Percentiles rank a stretch among this genome's conserved stretches.
Evolutionary conservation across 2,329 filamentous ascomycete genomes (phyloP).

Genomic region (Aspergillus caelatus): DNA sequence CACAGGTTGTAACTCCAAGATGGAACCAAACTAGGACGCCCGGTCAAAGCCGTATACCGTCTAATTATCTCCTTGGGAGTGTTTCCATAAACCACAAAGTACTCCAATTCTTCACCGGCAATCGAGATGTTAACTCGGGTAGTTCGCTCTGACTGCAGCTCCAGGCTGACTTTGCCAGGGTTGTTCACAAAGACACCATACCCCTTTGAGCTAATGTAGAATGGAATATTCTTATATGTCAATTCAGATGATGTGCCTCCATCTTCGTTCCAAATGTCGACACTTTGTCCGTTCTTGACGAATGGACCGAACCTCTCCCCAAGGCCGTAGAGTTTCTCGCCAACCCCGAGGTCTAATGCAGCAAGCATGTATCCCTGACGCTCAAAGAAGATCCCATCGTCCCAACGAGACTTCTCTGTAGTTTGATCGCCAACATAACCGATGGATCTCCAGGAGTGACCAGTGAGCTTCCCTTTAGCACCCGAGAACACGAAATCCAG

Average conservation of each 20-base stretch:
- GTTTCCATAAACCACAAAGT: constrained; percentile 72
- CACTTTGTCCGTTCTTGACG: constrained; percentile 72
- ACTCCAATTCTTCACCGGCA: constrained; percentile 70
- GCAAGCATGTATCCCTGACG: constrained; percentile 44
- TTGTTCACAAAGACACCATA: constrained; percentile 78
- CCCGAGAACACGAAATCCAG: constrained; percentile 33
- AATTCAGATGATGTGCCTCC: constrained; percentile 48
- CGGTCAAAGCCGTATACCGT: constrained; percentile 69
- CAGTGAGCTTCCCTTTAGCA: constrained; percentile 34
- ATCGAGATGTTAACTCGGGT: constrained; percentile 71
- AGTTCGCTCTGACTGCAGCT: constrained; percentile 74
- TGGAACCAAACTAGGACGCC: constrained; percentile 65
- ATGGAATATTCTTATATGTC: constrained; percentile 46
- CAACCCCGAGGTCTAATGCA: constrained; percentile 45
- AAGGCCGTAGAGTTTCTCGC: constrained; percentile 72
- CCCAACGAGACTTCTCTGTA: constrained; percentile 33
- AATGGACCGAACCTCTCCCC: constrained; percentile 77
- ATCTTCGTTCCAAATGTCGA: constrained; percentile 66
- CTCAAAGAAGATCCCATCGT: constrained; percentile 42
- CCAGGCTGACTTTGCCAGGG: constrained; percentile 69
- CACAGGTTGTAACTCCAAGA: constrained; percentile 77
- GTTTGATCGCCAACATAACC: constrained; percentile 41
- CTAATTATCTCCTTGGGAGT: constrained; percentile 72
- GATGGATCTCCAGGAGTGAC: constrained; percentile 44
- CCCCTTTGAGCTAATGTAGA: constrained; percentile 59